Percentiles rank a stretch among this genome's conserved stretches.
Evolutionary conservation across 805 yeast species (phyloP).

Genomic region (Candida orba): DNA sequence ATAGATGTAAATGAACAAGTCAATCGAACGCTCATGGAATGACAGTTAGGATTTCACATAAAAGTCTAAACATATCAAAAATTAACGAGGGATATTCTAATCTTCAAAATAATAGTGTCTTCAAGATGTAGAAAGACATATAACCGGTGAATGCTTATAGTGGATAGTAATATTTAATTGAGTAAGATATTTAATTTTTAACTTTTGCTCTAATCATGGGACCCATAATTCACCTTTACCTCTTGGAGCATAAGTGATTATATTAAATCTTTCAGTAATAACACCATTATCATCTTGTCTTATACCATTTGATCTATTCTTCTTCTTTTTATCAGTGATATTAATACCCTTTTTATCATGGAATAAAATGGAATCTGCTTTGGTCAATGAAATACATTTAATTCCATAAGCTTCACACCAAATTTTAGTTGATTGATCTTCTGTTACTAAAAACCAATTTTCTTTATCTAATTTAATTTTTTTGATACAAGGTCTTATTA

Average conservation of each 20-base stretch:
- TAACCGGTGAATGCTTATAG: too few relatives aligned
- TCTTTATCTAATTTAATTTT: constrained; percentile 35
- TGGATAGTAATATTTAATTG: too few relatives aligned
- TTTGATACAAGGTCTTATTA: constrained; percentile 52
- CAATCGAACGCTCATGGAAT: too few relatives aligned
- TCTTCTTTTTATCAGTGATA: background rate
- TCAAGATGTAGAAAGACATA: too few relatives aligned
- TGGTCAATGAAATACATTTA: constrained; percentile 42
- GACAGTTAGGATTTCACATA: too few relatives aligned
- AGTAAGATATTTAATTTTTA: too few relatives aligned
- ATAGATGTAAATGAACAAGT: too few relatives aligned
- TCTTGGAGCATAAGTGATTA: constrained; percentile 52
- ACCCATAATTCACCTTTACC: constrained; percentile 56
- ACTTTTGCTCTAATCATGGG: too few relatives aligned
- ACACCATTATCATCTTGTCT: constrained; percentile 1
- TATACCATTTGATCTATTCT: background rate
- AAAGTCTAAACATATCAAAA: too few relatives aligned
- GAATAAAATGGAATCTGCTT: constrained; percentile 32
- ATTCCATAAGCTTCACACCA: constrained; percentile 53
- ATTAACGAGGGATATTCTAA: too few relatives aligned
- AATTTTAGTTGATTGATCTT: constrained; percentile 44
- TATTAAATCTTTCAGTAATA: constrained; percentile 38
- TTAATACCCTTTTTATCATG: constrained; percentile 9
- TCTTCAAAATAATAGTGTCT: too few relatives aligned
- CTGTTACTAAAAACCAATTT: constrained; percentile 56